Evolutionary conservation across 192 early-diverging fungal species (phyloP), one percentile per base, ranked within the genome.

Genomic region (Umbelopsis vinacea): DNA sequence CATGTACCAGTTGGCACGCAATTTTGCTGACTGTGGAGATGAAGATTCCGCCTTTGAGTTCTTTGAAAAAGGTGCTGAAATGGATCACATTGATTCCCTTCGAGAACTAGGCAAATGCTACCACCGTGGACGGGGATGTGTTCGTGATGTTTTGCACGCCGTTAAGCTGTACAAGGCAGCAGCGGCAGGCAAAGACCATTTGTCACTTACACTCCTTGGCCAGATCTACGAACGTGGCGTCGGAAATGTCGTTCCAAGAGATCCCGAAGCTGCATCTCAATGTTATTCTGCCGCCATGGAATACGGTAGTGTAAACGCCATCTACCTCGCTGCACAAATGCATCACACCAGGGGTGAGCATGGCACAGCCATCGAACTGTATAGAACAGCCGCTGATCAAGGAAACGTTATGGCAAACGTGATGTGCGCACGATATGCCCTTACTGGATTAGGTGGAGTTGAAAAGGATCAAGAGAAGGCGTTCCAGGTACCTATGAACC

Each of bases 271-370:
- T 66, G 71, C 73, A 4, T 68, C 63, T 15, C 66, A 71, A 8
- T 78, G 76, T 45, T 78, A 71, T 71, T 69, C 57, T 38, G 68
- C 73, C 24, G 76, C 76, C 5, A 72, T 72, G 33, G 38, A 48
- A 9, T 71, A 74, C 57, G 76, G 76, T 24, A 54, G 73, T 24
- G 72, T 78, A 2, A 52, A 74, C 46, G 68, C 72, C 3, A 78
- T 78, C 72, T 78, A 70, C 67, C 21, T 78, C 7, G 72, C 72
- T 4, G 76, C 67, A 23, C 53, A 78, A 47, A 52, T 48, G 14
- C 70, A 72, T 60, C 76, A 78, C 22, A 67, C 48, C 15, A 54
- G 66, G 40, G 67, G 73, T 8, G 67, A 78, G 19, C 71, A 78
- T 46, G 48, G 67, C 19, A 69, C 60, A 22, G 76, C 76, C 48